Evolutionary conservation across 1,284 basidiomycete genomes (phyloP), one percentile per base, ranked within the genome.

Genomic region (Sphagnurus paluster): DNA sequence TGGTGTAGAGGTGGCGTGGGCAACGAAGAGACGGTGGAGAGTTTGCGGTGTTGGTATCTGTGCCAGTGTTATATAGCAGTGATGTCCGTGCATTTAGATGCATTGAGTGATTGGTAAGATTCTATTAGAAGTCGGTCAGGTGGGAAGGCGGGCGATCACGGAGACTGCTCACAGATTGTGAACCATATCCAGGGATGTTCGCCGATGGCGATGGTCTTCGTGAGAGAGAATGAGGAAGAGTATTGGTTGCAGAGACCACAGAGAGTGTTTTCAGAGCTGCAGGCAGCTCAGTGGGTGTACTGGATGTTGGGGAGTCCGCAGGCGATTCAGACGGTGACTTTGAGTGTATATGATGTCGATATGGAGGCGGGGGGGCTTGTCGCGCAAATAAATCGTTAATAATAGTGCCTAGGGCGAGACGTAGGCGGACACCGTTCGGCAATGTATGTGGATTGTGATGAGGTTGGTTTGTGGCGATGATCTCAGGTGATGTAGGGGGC

Each of bases 361-460:
- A 73, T 1, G 76, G 74, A 9, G 74, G 72, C 2, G 74, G 69
- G 1, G 83, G 82, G 0, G 79, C 73, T 57, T 84, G 80, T 16
- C 87, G 76, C 17, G 86, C 82, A 56, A 90, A 90, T 5, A 91
- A 67, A 57, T 90, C 87, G 53, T 90, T 90, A 56, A 89, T 74
- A 37, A 90, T 77, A 0, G 84, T 84, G 2, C 79, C 79, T 26
- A 90, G 68, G 1, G 83, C 80, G 5, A 90, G 72, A 25, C 87
- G 74, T 34, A 90, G 72, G 6, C 88, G 77, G 26, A 90, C 86
- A n/a, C 87, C 87, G 54, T 90, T 89, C 1, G 88, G 88, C 2
- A 90, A 70, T 1, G 70, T 79, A 55, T 87, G 83, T 17, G 76
- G 77, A 50, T 80, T 60, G 55, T 44, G 63, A 48, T 29, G 57